A percentile compares a stretch with the other conserved stretches of the same genome.
Conservation (phyloP, 2,329 filamentous ascomycete species). For the Paracorniculantispora psalliotae region DNA sequence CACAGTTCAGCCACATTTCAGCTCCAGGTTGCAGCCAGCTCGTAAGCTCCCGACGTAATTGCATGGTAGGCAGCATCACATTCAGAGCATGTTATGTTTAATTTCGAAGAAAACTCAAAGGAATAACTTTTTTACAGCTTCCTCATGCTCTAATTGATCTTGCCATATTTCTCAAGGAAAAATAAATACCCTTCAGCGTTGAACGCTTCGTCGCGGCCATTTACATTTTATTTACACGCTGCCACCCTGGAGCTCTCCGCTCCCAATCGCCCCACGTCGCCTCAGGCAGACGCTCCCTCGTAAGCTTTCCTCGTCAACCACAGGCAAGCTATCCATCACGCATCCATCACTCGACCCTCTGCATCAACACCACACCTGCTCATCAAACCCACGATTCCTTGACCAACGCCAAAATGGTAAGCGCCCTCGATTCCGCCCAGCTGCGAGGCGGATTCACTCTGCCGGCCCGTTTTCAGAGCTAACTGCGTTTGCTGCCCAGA, state of each 20-base stretch:
- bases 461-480: neutral
- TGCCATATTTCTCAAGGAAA: no score
- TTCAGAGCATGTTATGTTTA: no score
- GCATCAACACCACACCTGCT: constrained; percentile 7
- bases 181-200: neutral
- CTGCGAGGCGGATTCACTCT: neutral
- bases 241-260: neutral
- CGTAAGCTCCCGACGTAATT: neutral
- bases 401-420: constrained; percentile 5
- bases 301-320: constrained; percentile 9
- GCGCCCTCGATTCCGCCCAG: neutral
- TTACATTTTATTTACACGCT: neutral
- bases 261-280: constrained; percentile 8
- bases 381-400: constrained; percentile 2
- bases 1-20: neutral
- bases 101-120: neutral
- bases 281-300: constrained; percentile 14
- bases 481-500: constrained; percentile 48
- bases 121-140: no score
- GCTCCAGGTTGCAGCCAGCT: neutral
- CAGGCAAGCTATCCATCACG: constrained; percentile 1
- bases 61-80: neutral
- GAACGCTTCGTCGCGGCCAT: neutral
- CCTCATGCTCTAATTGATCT: no score
- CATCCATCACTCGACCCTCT: neutral